Conservation (phyloP, 2,329 filamentous ascomycete species). For the Trichoderma sp. region DNA sequence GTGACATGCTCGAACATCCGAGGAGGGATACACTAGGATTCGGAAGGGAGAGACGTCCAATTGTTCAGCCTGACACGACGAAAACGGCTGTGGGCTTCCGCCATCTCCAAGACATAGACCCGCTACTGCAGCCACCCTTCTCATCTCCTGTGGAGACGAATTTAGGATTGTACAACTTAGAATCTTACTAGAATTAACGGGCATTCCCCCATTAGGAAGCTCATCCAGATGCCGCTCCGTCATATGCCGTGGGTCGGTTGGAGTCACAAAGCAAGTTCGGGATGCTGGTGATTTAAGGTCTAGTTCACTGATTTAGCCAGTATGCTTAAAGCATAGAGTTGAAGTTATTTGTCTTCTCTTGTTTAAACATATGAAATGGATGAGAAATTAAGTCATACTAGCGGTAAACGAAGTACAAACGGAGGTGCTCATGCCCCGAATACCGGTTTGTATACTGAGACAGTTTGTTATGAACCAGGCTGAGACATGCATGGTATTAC, state of each 20-base stretch:
- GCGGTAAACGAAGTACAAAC: background rate
- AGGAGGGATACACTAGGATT: background rate
- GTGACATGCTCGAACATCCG: background rate
- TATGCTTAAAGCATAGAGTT: background rate
- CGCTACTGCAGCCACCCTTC: background rate
- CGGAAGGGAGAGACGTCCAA: background rate
- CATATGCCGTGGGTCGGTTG: background rate
- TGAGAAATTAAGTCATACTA: background rate
- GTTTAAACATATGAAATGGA: background rate
- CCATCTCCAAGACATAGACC: background rate
- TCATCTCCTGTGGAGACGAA: background rate
- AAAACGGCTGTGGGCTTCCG: background rate
- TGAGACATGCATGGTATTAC: background rate
- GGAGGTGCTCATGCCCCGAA: background rate
- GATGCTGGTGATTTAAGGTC: background rate
- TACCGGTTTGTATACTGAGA: background rate
- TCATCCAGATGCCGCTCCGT: background rate
- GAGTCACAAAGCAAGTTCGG: background rate
- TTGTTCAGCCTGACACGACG: background rate
- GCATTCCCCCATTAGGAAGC: conserved; percentile 9
- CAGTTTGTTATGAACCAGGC: background rate
- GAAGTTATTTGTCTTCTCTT: background rate
- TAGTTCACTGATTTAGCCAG: background rate
- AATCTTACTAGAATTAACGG: background rate
- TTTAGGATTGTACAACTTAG: background rate